Base-by-base conservation (phyloP, 176 grass and related monocot species). In the Triticum turgidum region DNA sequence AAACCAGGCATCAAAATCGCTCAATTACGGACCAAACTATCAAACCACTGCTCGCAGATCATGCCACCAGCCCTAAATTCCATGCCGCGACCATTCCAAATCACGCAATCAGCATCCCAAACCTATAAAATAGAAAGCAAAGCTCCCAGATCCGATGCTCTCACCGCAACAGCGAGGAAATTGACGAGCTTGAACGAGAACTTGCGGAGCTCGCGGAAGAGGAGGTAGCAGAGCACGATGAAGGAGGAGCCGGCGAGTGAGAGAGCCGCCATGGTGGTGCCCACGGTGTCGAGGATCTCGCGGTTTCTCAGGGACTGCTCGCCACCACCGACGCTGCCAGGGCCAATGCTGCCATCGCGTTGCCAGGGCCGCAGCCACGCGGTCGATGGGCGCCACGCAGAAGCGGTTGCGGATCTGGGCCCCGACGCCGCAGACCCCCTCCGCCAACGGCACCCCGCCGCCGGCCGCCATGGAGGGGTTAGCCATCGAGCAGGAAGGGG, bases 151-250 rank as follows among this genome's bases (percentile, higher is more conserved):
- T 91, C 64, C 22, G 20, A 72, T 37, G 20, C 4, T 37, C 77
- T 89, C 82, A 96, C 94, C 52, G 94, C 94, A 76, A 99, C 71
- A 21, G 94, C 92, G 32, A 99, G 97, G 89, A 93, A 96, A 92
- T 89, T 96, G 61, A 99, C 89, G 80, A 98, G 97, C 88, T 96
- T 98, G 88, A 96, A 98, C 20, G 94, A 99, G 90, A 99, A 99
- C 87, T 93, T 99, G 78, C 91, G 97, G 65, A 99, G 94, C 79
- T 99, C 94, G 77, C 93, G 93, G 94, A 99, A 96, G 83, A 96
- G 88, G 76, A 96, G 82, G 88, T 99, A 99, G 85, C 92, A 99
- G 13, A 96, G 79, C 47, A 99, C 94, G 83, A 99, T 99, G 89
- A 96, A 99, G 64, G 90, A 89, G 27, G 97, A 99, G 64, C 97